Evolutionary conservation across 1,139 yeast species (phyloP), one percentile per base, ranked within the genome.

Genomic region (Hemisphaericaspora lyxosophila): DNA sequence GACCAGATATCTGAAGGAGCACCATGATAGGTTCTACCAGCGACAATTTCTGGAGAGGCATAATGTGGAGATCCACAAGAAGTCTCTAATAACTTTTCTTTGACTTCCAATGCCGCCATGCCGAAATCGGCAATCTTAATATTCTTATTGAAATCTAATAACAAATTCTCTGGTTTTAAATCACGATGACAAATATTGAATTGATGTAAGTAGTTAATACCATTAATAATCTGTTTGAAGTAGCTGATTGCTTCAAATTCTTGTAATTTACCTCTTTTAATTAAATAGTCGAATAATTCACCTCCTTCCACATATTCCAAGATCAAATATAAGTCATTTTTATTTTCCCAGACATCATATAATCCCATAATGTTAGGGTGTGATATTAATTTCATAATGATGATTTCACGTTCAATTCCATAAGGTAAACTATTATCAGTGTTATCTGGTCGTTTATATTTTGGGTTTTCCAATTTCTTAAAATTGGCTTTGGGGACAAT

Each of bases 1-100:
- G 97, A 89, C 99, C 99, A 92, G 38, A 92, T 92, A 62, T 92
- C 99, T 26, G 95, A 83, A 20, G 96, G 97, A 14, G 96, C 92
- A 12, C 98, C 98, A 57, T 92, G 97, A 59, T 92, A 92, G 44
- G 81, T 86, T 47, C 84, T 79, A 33, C 98, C 98, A 8, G 96
- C 87, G 3, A 92, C 97, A 48, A 92, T 92, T 60, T 92, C 98
- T 0, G 98, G 98, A 11, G 96, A 87, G 1, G 98, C 98, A 63
- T 92, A 92, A 62, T 94, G 98, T 16, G 98, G 98, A 16, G 97
- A 88, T 1, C 99, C 99, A 64, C 99, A 92, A 23, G 95, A 84
- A 1, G 98, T 92, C 59, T 92, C 97, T 41, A 94, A 71, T 55
- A 92, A 67, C 52, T 85, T 78, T 51, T 85, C 95, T 41, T 80